Evolutionary conservation across 768 basidiomycete genomes (phyloP), one percentile per base, ranked within the genome.

Genomic region (Termitomyces sp.): DNA sequence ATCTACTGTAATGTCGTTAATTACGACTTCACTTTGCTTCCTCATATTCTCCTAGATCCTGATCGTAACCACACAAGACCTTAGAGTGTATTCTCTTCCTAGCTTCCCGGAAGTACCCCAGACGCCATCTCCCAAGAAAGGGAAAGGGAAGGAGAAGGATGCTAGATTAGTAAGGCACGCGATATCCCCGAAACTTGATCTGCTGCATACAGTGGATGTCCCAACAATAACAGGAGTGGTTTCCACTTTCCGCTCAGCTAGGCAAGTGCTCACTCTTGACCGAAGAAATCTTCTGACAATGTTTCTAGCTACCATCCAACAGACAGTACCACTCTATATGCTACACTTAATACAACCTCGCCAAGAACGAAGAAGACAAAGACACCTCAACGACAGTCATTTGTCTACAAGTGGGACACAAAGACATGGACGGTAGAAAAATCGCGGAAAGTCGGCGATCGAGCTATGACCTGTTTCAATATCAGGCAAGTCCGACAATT

Each of bases 391-490:
- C 78, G 84, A 35, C 82, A 81, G 52, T 83, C 85, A 2, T 91
- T 80, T 61, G 67, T 90, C 10, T 76, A 78, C 59, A 88, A 82
- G 68, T 96, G 88, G 93, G 83, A 87, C 61, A 77, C 85, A 13
- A 64, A 78, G 18, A 79, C 78, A 2, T 92, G 92, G 90, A 78
- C 76, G 16, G 70, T 85, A 5, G 76, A 83, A 5, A 85, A 82
- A 56, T 76, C 76, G 22, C 79, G 87, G 52, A 91, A 92, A 65
- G 76, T 94, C 4, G 84, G 86, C 25, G 88, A 89, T 56, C 85
- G 86, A 58, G 86, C 88, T 18, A 63, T 97, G 29, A 98, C 96
- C 11, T 89, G 86, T 63, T 88, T 98, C 64, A 92, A 93, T 65
- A 71, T 93, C 50, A 96, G 92, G 94, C 92, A 58, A 53, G 78